Percentiles rank a stretch among this genome's conserved stretches.
Conservation (phyloP, 352 stramenopile genomes). For the Globisporangium heterothallicum region DNA sequence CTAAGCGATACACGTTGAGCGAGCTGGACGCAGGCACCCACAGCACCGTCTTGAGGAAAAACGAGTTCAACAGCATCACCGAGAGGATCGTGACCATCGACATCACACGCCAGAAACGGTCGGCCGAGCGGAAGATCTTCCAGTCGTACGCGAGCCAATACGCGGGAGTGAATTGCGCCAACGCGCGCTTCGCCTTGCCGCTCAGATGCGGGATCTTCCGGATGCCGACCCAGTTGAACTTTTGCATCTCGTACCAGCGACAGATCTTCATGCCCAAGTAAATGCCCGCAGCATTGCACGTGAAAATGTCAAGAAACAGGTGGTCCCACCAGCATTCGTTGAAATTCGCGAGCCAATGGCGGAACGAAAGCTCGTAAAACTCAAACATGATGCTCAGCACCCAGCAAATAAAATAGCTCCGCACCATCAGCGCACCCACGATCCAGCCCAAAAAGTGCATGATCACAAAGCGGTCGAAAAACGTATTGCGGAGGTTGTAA, state of each 20-base stretch:
- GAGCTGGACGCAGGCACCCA: constrained; percentile 82
- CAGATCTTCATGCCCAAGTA: constrained; percentile 86
- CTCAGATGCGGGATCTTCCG: constrained; percentile 76
- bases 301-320: constrained; percentile 91
- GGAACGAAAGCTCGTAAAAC: constrained; percentile 85
- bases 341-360: constrained; percentile 92
- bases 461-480: constrained; percentile 86
- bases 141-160: constrained; percentile 92
- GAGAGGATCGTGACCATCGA: constrained; percentile 88
- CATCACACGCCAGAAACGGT: constrained; percentile 88
- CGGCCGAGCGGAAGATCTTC: constrained; percentile 91
- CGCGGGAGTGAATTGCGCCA: constrained; percentile 86
- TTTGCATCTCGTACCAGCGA: constrained; percentile 84
- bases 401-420: constrained; percentile 81
- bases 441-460: constrained; percentile 91
- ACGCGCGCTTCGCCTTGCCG: constrained; percentile 74
- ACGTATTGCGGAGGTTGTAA: constrained; percentile 71
- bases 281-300: constrained; percentile 91
- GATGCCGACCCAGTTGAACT: constrained; percentile 88
- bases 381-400: constrained; percentile 82
- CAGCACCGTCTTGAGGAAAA: constrained; percentile 93
- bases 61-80: constrained; percentile 94
- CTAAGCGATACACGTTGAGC: constrained; percentile 76
- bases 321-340: constrained; percentile 96
- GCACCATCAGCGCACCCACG: constrained; percentile 80